A percentile compares a stretch with the other conserved stretches of the same genome.
phyloP scores from a whole-genome alignment of 108 stramenopile genomes.

The Licmophora abbreviata region DNA sequence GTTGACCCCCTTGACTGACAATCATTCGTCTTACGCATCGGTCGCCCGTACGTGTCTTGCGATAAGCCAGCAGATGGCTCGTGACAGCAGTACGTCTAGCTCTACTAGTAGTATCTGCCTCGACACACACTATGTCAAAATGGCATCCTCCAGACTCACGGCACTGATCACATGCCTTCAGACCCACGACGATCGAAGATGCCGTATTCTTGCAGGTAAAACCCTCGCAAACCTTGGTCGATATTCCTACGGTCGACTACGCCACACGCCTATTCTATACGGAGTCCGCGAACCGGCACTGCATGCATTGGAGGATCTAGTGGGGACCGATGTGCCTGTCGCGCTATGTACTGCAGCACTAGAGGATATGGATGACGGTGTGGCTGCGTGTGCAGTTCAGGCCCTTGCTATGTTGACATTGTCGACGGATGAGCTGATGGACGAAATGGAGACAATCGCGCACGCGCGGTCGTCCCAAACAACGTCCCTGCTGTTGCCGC shows the following conservation, averaged over 20 bases:
- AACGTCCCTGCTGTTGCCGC: constrained; percentile 13
- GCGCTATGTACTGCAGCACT: constrained; percentile 43
- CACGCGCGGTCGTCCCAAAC: constrained; percentile 14
- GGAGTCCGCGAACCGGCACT: constrained; percentile 25
- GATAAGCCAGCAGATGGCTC: constrained; percentile 30
- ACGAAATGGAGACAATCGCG: constrained; percentile 18
- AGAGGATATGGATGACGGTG: constrained; percentile 62
- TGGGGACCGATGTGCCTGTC: constrained; percentile 51
- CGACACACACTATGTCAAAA: constrained; percentile 22
- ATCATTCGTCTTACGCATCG: constrained; percentile 10
- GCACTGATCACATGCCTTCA: constrained; percentile 30
- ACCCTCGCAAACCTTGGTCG: constrained; percentile 51
- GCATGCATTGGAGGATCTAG: constrained; percentile 51
- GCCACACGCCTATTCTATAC: constrained; percentile 32
- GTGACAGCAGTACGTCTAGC: no score
- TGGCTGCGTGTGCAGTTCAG: constrained; percentile 50
- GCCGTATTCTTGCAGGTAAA: constrained; percentile 34
- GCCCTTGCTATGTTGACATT: constrained; percentile 52
- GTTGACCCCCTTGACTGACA: constrained; percentile 6
- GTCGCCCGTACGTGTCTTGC: constrained; percentile 36
- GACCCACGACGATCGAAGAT: constrained; percentile 37
- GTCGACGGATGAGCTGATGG: constrained; percentile 27
- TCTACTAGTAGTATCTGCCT: constrained; percentile 33
- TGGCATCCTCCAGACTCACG: constrained; percentile 10
- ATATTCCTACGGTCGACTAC: constrained; percentile 32